A percentile compares a stretch with the other conserved stretches of the same genome.
Evolutionary conservation across 2,329 filamentous ascomycete genomes (phyloP).

Genomic region (Trichophyton verrucosum): DNA sequence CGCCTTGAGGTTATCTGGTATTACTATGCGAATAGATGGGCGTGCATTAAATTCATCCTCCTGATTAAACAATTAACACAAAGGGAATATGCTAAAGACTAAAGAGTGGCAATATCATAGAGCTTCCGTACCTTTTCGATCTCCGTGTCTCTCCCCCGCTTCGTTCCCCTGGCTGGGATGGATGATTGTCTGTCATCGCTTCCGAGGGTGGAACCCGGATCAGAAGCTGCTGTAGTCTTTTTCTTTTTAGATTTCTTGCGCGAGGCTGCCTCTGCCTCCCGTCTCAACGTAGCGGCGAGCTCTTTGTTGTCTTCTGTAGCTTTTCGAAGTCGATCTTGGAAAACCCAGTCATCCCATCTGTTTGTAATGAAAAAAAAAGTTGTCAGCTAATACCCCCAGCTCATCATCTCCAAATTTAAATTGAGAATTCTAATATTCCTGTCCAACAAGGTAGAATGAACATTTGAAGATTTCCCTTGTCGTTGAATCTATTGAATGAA

Average conservation of each 20-base stretch:
- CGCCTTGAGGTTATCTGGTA: conserved; percentile 83
- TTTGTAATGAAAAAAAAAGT: conserved; percentile 5
- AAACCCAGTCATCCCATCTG: conserved; percentile 97
- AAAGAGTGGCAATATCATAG: neutral
- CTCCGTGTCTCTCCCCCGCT: conserved; percentile 35
- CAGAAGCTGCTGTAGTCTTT: conserved; percentile 29
- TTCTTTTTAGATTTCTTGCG: conserved; percentile 23
- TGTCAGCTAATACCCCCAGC: neutral
- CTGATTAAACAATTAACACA: conserved; percentile 35
- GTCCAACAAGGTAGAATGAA: neutral
- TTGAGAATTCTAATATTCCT: too few species aligned
- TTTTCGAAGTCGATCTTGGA: conserved; percentile 84
- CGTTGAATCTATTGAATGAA: neutral
- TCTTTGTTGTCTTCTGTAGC: conserved; percentile 91
- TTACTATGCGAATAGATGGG: conserved; percentile 71
- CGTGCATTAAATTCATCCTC: conserved; percentile 77
- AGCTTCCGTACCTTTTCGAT: conserved; percentile 34
- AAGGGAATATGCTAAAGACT: neutral
- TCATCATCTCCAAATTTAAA: neutral
- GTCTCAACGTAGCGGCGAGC: conserved; percentile 48
- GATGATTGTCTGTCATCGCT: conserved; percentile 36
- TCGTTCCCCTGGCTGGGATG: conserved; percentile 32
- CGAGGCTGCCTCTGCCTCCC: conserved; percentile 28
- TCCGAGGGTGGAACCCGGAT: conserved; percentile 31
- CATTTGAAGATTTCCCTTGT: neutral